A percentile compares a stretch with the other conserved stretches of the same genome.
Conservation (phyloP, 2,329 filamentous ascomycete species). For the Microthyrium microscopicum region DNA sequence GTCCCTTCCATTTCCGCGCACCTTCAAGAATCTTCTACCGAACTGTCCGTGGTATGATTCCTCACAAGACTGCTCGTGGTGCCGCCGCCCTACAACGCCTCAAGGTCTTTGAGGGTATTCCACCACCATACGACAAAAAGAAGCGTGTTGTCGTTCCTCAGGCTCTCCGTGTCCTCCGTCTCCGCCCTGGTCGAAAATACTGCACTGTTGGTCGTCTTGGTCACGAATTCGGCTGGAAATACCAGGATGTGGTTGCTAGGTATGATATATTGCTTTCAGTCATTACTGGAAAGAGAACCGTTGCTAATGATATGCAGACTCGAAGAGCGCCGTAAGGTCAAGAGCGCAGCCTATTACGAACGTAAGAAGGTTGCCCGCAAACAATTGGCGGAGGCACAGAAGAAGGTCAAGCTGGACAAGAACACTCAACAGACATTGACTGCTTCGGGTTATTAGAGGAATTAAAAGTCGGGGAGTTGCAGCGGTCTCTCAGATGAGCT, state of each 20-base stretch:
- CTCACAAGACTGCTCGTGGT: conserved; percentile 98
- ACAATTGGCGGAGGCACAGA: conserved; percentile 85
- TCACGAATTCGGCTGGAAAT: conserved; percentile 99
- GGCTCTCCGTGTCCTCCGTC: conserved; percentile 85
- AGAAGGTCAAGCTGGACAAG: conserved; percentile 70
- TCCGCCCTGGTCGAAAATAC: conserved; percentile 99
- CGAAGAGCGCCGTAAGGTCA: conserved; percentile 99
- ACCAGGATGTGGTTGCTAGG: conserved; percentile 97
- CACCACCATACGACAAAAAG: conserved; percentile 98
- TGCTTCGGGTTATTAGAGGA: conserved; percentile 71
- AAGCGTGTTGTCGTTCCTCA: conserved; percentile 99
- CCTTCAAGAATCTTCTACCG: conserved; percentile 99
- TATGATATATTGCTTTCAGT: conserved; percentile 36
- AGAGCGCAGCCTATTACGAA: conserved; percentile 98
- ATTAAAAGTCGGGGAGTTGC: not conserved
- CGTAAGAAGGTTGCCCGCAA: conserved; percentile 94
- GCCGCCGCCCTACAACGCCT: conserved; percentile 93
- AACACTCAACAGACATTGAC: conserved; percentile 82
- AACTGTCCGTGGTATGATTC: conserved; percentile 99
- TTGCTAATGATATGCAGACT: conserved; percentile 43
- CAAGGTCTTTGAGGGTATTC: conserved; percentile 99
- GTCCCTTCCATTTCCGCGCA: conserved; percentile 99
- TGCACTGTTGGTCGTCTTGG: conserved; percentile 96
- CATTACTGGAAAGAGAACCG: not conserved
- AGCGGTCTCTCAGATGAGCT: not conserved